These are phyloP conservation scores for Macrophomina tecta DNA, from an alignment of 2,329 filamentous ascomycete species.

Conservation along the genomic window DNA sequence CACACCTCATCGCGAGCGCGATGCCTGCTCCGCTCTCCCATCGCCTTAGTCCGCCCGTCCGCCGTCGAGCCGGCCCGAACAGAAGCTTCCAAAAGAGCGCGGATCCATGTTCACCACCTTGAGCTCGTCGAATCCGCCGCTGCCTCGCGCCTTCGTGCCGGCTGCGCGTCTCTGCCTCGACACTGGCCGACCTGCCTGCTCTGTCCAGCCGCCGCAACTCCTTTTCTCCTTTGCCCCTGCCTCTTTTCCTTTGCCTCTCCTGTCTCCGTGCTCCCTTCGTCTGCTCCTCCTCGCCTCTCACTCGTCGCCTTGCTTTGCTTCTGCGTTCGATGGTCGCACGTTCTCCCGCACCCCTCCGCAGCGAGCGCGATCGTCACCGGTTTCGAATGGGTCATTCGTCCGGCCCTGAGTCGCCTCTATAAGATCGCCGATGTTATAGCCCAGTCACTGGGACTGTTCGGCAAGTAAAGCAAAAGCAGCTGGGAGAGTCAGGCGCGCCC, in stretches of 20 bases:
- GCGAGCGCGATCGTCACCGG: conserved; percentile 10
- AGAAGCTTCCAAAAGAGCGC: conserved; percentile 8
- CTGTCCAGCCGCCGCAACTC: not conserved
- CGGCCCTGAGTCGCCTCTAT: not conserved
- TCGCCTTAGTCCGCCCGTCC: conserved; percentile 3
- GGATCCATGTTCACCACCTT: conserved; percentile 6
- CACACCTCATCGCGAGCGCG: not conserved
- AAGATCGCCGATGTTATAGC: conserved; percentile 15
- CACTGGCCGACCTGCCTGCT: not conserved
- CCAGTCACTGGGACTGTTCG: not conserved
- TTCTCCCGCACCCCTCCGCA: conserved; percentile 18
- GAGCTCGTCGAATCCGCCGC: not conserved
- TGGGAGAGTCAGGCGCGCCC: not conserved
- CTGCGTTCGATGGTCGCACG: not conserved
- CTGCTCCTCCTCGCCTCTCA: not conserved
- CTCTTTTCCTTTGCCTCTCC: not conserved
- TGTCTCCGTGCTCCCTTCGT: not conserved
- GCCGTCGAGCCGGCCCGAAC: conserved; percentile 20
- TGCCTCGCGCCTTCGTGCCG: not conserved
- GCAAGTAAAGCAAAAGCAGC: not conserved
- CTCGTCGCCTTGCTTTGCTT: conserved; percentile 22
- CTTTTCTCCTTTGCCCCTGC: not conserved
- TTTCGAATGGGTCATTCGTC: conserved; percentile 1
- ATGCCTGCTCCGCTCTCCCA: not conserved
- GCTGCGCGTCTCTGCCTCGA: not conserved